Base-by-base conservation (phyloP, 257 asterid species). In the Paulownia fortunei region DNA sequence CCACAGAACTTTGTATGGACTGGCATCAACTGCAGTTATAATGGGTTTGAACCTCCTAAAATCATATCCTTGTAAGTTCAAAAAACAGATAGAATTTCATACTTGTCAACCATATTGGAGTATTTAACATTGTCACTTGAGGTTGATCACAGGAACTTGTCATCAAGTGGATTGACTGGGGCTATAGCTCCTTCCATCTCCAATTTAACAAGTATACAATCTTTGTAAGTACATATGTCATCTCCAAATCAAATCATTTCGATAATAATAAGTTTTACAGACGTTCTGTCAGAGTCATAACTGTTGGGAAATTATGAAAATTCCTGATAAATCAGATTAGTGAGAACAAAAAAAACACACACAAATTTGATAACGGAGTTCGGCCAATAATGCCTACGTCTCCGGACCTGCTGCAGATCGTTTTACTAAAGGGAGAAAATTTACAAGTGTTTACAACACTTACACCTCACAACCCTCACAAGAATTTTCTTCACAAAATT, bases 21-120 rank as follows among this genome's bases (percentile, higher is more conserved):
- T 24, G 88, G 90, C 39, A 76, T 88, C 60, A 70, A 80, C 49
- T 88, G 92, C 86, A 66, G 51, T 18, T 67, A 67, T 54, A 23
- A 39, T 39, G 76, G 63, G 27, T 26, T 52, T 30, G 76, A 52
- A 30, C 30, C 76, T 32, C 76, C 76, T 13, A 52, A 7, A 1
- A 71, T 71, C 46, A 27, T 52, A 42, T 66, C 80, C 26, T 51
- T 88, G 90, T 88, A 86, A 44, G 81, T 72, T 44, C 10, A 9
- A 59, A 32, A 59, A 27, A 47, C 21, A 37, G 32, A n/a, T 23
- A 59, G 18, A 76, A 32, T 5, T 0, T 51, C 58, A 51, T 51
- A 21, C 36, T 47, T 26, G 37, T 51, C 12, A 32, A 36, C 5
- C 27, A 42, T 21, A 19, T 55, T 30, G 36, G 36, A 30, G 36